These are phyloP conservation scores for Cyberlindnera bimundalis DNA, from an alignment of 805 yeast species.

Conservation along the genomic window DNA sequence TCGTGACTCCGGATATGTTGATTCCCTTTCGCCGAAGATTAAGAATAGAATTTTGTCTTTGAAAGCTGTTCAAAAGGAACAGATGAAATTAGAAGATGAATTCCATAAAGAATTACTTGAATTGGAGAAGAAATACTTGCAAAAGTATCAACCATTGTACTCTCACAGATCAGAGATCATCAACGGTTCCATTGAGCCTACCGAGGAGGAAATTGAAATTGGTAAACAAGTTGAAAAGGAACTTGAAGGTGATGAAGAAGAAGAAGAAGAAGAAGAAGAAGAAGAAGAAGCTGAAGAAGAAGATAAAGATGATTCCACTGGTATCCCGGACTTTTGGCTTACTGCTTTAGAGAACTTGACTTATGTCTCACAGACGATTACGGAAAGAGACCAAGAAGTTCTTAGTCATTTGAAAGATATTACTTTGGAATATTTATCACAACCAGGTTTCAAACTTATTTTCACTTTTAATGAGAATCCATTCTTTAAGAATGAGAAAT, in stretches of 20 bases:
- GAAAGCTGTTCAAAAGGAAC: slow-evolving; percentile 75
- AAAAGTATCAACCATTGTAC: slow-evolving; percentile 72
- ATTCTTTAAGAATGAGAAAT: slow-evolving; percentile 66
- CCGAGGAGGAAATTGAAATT: slow-evolving; percentile 67
- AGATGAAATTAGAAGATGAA: slow-evolving; percentile 81
- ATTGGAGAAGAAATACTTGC: slow-evolving; percentile 76
- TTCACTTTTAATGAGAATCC: slow-evolving; percentile 79
- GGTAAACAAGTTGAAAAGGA: slow-evolving; percentile 72
- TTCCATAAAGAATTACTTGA: slow-evolving; percentile 86
- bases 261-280: slow-evolving; percentile 35
- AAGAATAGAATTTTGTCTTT: slow-evolving; percentile 77
- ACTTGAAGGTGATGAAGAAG: slow-evolving; percentile 42
- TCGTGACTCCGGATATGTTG: slow-evolving; percentile 81
- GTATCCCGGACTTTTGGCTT: slow-evolving; percentile 95
- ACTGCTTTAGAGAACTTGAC: slow-evolving; percentile 89
- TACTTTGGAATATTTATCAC: slow-evolving; percentile 70
- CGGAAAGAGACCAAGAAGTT: slow-evolving; percentile 88
- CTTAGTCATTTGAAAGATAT: slow-evolving; percentile 66
- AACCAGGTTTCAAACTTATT: slow-evolving; percentile 85
- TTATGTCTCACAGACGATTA: slow-evolving; percentile 76
- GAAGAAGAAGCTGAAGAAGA: slow-evolving; percentile 38
- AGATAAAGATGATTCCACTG: slow-evolving; percentile 48
- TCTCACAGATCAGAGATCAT: slow-evolving; percentile 70
- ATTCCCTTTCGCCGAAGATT: slow-evolving; percentile 65
- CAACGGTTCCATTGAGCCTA: slow-evolving; percentile 72